Percentiles rank a stretch among this genome's conserved stretches.
Conservation (phyloP, 345 rosid species). For the Iberis pinnata region DNA sequence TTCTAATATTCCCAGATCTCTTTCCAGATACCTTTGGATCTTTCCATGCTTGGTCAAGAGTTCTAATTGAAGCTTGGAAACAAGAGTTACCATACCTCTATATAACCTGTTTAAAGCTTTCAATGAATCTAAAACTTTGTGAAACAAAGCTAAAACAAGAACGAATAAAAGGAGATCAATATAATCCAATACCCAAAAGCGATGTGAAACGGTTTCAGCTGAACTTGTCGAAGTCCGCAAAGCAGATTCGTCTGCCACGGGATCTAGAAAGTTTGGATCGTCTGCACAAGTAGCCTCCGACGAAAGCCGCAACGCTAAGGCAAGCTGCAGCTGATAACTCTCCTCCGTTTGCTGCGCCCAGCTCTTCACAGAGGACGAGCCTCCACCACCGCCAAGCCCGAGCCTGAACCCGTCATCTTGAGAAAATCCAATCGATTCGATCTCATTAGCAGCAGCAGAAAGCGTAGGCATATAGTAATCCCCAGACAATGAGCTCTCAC, state of each 20-base stretch:
- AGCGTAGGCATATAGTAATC: conserved; percentile 66
- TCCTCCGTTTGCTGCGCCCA: conserved; percentile 99
- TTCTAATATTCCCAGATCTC: conserved; percentile 1
- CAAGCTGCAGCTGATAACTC: conserved; percentile 98
- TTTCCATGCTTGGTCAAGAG: too few relatives aligned
- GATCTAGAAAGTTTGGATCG: conserved; percentile 94
- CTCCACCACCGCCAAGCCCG: conserved; percentile 30
- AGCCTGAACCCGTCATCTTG: conserved; percentile 45
- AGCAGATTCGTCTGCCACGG: conserved; percentile 67
- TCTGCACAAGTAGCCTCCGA: conserved; percentile 89
- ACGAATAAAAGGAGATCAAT: not conserved
- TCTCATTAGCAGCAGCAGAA: conserved; percentile 56
- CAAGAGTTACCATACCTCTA: too few relatives aligned
- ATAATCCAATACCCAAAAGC: conserved; percentile 68
- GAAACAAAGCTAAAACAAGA: conserved; percentile 10
- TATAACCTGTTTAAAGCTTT: too few relatives aligned
- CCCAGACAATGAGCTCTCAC: conserved; percentile 90
- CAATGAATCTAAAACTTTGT: not conserved
- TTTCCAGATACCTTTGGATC: too few relatives aligned
- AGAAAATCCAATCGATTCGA: conserved; percentile 50
- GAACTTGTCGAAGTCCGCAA: conserved; percentile 46
- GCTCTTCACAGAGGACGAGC: conserved; percentile 71
- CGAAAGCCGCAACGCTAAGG: conserved; percentile 85
- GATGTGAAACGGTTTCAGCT: conserved; percentile 72
- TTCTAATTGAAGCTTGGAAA: too few relatives aligned